Conservation (phyloP, 2,329 filamentous ascomycete species). For the Phaeosphaeriaceae sp. region DNA sequence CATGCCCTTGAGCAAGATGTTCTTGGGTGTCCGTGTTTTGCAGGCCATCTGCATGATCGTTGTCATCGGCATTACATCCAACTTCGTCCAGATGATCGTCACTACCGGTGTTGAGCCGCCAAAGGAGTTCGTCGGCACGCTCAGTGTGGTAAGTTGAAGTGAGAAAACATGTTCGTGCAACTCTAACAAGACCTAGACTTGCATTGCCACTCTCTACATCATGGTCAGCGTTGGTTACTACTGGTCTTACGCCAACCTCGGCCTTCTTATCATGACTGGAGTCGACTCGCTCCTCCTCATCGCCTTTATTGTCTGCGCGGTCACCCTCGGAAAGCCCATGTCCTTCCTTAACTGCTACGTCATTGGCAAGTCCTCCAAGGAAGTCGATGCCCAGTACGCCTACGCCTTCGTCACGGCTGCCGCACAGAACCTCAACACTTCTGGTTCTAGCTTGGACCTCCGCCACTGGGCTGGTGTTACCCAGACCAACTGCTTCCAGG, state of each 20-base stretch:
- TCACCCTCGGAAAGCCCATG: constrained; percentile 80
- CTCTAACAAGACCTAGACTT: constrained; percentile 63
- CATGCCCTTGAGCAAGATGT: constrained; percentile 73
- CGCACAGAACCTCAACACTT: constrained; percentile 58
- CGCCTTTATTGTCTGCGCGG: constrained; percentile 77
- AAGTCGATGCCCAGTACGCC: constrained; percentile 54
- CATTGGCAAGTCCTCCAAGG: constrained; percentile 56
- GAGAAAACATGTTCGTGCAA: neutral
- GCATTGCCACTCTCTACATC: constrained; percentile 79
- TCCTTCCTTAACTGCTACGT: constrained; percentile 76
- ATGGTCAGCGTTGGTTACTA: constrained; percentile 74
- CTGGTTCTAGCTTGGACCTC: constrained; percentile 59
- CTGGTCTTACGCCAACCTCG: constrained; percentile 77
- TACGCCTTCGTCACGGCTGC: constrained; percentile 63
- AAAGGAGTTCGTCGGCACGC: constrained; percentile 75
- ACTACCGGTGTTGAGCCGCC: constrained; percentile 70
- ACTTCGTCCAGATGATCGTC: constrained; percentile 82
- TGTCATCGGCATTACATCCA: constrained; percentile 80
- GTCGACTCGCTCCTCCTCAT: constrained; percentile 75
- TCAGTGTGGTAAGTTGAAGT: constrained; percentile 73
- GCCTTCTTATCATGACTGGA: constrained; percentile 74
- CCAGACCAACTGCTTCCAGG: constrained; percentile 74
- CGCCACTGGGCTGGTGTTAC: constrained; percentile 65
- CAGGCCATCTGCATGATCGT: constrained; percentile 75
- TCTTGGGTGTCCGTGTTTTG: constrained; percentile 74